Percentiles rank a stretch among this genome's conserved stretches.
Evolutionary conservation across 2,329 filamentous ascomycete species (phyloP).

Genomic region (Ceratocystis cacaofunesta): DNA sequence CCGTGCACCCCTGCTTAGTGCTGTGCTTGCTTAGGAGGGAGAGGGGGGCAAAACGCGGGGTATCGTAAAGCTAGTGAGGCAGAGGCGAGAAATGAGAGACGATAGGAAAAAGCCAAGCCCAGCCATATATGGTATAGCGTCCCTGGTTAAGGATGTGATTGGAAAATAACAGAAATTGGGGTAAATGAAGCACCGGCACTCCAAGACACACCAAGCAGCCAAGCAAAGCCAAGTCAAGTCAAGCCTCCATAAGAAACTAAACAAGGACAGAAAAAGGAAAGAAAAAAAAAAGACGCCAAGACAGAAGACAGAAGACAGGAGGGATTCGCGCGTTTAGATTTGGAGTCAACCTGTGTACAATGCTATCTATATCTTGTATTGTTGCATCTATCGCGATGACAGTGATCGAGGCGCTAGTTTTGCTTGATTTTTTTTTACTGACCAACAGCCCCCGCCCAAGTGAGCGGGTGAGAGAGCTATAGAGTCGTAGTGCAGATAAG

Average conservation of each 20-base stretch:
- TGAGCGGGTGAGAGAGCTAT: background rate
- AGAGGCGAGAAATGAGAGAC: background rate
- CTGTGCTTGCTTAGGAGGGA: background rate
- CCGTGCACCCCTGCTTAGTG: background rate
- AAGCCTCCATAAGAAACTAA: background rate
- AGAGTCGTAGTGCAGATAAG: background rate
- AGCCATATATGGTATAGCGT: background rate
- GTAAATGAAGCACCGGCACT: background rate
- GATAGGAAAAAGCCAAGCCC: background rate
- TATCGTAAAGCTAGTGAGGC: background rate
- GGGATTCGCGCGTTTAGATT: background rate
- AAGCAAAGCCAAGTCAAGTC: constrained; percentile 1
- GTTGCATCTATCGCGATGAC: background rate
- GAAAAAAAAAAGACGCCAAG: background rate
- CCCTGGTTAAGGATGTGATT: background rate
- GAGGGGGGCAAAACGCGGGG: background rate
- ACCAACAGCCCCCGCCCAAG: no score
- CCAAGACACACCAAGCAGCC: background rate
- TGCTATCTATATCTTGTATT: no score
- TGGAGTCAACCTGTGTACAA: background rate
- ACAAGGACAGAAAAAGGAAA: background rate
- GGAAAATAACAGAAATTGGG: background rate
- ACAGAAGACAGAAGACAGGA: no score
- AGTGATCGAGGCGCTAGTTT: background rate
- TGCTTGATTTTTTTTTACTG: background rate